phyloP scores from a whole-genome alignment of 495 filamentous ascomycete species.

The Aspergillus diversus region DNA sequence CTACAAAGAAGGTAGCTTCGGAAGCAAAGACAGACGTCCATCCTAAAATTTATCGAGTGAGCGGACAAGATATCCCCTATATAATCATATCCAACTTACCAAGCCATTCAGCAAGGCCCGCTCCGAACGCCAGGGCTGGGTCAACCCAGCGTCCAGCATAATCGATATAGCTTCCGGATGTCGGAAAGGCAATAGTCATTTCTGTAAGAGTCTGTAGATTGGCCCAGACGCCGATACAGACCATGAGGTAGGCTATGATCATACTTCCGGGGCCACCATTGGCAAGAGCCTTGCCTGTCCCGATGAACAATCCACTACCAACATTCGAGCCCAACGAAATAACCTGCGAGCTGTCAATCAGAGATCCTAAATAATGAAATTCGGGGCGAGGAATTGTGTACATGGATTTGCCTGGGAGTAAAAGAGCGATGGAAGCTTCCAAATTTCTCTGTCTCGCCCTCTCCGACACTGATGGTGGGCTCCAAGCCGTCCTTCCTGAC shows the following conservation, averaged over 20 bases:
- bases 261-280: conserved; percentile 33
- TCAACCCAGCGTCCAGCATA: conserved; percentile 39
- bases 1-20: conserved; percentile 32
- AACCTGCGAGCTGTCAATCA: conserved; percentile 23
- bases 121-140: conserved; percentile 36
- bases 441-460: conserved; percentile 7
- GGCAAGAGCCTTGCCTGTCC: conserved; percentile 29
- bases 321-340: conserved; percentile 35
- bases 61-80: too few species aligned
- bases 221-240: conserved; percentile 35
- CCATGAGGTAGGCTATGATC: conserved; percentile 30
- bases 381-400: neutral
- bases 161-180: conserved; percentile 37
- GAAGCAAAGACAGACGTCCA: conserved; percentile 37
- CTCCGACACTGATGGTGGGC: conserved; percentile 6
- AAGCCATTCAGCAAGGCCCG: conserved; percentile 35
- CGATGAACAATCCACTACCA: conserved; percentile 37
- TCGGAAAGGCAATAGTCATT: conserved; percentile 38
- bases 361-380: neutral
- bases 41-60: conserved; percentile 7
- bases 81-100: conserved; percentile 5
- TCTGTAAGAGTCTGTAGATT: conserved; percentile 34
- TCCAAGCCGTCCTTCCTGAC: conserved; percentile 1
- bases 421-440: conserved; percentile 12
- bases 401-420: conserved; percentile 17